Evolutionary conservation across 225 moss, liverwort and hornwort genomes (phyloP), one percentile per base, ranked within the genome.

Genomic region (Ulota crispa): DNA sequence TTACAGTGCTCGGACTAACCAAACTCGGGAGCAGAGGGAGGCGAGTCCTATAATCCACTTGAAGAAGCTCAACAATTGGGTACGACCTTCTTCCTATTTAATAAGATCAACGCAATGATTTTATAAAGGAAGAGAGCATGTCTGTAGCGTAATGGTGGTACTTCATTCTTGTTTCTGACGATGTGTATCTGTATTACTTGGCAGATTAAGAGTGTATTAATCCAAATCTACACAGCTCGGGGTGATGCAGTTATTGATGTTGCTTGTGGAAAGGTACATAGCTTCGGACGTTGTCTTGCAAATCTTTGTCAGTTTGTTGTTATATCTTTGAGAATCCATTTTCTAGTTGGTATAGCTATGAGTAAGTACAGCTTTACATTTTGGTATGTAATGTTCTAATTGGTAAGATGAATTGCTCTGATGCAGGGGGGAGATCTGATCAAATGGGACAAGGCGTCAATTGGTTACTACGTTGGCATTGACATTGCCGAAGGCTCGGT

Each of bases 21-120:
- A 95, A 78, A 95, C 95, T 27, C 90, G 97, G 64, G 94, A 95
- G 87, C 95, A 98, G 88, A 87, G 98, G 65, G 98, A 99, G 84
- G 94, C 93, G 5, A 99, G 98, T 67, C 96, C 98, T 52, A 99
- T 99, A 31, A 99, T 99, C 62, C 92, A 99, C 63, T 83, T 99
- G 73, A 99, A 96, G 88, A 99, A 96, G 78, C 95, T 99, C 42
- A 94, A 99, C 89, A 99, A 99, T 72, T 99, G 98, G 96, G 92
- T 92, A 75, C 14, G 20, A 27, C 3, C n/a, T 43, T 81, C 82
- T 70, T 75, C 9, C 28, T 42, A 31, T 23, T 64, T 50, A 43
- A 43, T 61, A 9, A 69, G 43, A n/a, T 39, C 24, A 28, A 56
- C 70, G 60, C 34, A 60, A 41, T 23, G 72, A 56, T 13, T 56